Evolutionary conservation across 768 basidiomycete species (phyloP), one percentile per base, ranked within the genome.

Genomic region (Lactarius tabidus): DNA sequence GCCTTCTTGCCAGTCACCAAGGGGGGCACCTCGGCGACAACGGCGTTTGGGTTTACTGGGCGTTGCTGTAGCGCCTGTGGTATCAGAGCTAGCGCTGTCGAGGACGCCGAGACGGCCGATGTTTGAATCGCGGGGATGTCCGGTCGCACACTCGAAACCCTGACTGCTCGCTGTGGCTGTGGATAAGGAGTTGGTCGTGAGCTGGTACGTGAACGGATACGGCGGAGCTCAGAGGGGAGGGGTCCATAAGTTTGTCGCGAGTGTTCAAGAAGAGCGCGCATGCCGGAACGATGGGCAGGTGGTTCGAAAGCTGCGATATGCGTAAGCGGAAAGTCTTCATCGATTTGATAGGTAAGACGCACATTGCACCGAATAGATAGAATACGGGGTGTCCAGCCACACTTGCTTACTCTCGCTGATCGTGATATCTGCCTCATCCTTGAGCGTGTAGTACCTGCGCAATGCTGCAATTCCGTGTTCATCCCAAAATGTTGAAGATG

Each of bases 111-210:
- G 9, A 78, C 76, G 5, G 79, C 43, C 64, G 69, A 65, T 45
- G 60, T 48, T 64, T 66, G 20, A 20, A 61, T 56, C 33, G 70
- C 66, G 38, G 74, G 66, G 35, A 60, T 36, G 41, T 68, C 69
- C 53, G 70, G 71, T 1, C 74, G 78, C 1, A 74, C 65, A 51
- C 78, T 73, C 43, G 84, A 78, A 0, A 78, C 74, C 71, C 81
- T 85, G 43, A 77, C 74, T 14, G 77, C 71, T 17, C 86, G 80
- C 18, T 77, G 60, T 70, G 59, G 80, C 75, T 58, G 65, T 39
- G 90, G 88, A 66, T 93, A 92, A 0, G 90, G 91, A 6, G 88
- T 88, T 0, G 88, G 79, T 20, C 91, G 80, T 31, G 90, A 91
- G 33, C 83, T 80, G 0, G 86, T 90, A 17, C 89, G 82, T 1